Evolutionary conservation across 1,139 yeast genomes (phyloP).

Genomic region (Kurtzmaniella quercitrusa): DNA sequence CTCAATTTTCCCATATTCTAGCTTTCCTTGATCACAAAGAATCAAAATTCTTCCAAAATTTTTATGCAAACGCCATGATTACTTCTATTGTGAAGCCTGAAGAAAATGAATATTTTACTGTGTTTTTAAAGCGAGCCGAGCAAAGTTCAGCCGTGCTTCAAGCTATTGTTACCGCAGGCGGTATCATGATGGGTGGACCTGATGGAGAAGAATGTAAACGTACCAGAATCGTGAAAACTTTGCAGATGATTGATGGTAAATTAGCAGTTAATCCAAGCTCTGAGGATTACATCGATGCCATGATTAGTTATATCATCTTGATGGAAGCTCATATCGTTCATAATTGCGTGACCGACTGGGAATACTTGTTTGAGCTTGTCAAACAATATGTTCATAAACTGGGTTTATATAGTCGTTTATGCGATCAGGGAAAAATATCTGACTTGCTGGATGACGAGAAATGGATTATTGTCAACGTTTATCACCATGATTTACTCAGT

Average conservation of each 20-base stretch:
- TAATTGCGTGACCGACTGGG: constrained; percentile 5
- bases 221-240: background rate
- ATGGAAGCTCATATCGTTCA: constrained; percentile 5
- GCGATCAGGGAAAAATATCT: background rate
- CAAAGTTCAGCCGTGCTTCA: constrained; percentile 4
- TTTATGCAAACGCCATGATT: constrained; percentile 1
- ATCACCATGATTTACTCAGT: constrained; percentile 5
- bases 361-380: constrained; percentile 1
- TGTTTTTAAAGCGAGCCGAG: constrained; percentile 2
- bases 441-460: constrained; percentile 1
- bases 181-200: constrained; percentile 12
- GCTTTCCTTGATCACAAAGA: background rate
- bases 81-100: constrained; percentile 5
- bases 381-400: constrained; percentile 1
- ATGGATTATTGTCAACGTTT: constrained; percentile 3
- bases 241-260: background rate
- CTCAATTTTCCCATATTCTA: background rate
- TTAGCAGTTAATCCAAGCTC: background rate
- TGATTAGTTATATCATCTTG: constrained; percentile 5
- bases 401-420: constrained; percentile 5
- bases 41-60: constrained; percentile 4
- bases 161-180: constrained; percentile 11
- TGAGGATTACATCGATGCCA: constrained; percentile 1
- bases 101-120: constrained; percentile 2
- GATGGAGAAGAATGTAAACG: constrained; percentile 1